A percentile compares a stretch with the other conserved stretches of the same genome.
phyloP scores from a whole-genome alignment of 1,139 yeast genomes.

The Pichia sp. region DNA sequence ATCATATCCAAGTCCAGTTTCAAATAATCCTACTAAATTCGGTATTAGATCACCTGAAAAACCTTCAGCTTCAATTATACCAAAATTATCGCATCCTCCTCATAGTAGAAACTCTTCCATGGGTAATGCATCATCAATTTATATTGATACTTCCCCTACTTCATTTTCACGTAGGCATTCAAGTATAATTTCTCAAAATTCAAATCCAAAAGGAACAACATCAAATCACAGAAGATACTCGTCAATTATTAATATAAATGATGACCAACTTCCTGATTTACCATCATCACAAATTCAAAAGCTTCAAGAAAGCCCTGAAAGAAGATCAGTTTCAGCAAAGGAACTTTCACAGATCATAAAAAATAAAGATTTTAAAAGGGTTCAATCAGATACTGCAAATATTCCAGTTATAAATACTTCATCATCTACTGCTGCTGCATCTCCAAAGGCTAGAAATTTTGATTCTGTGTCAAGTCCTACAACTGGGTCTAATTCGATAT shows the following conservation, averaged over 20 bases:
- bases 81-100: constrained; percentile 7
- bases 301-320: constrained; percentile 21
- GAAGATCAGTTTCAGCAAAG: constrained; percentile 36
- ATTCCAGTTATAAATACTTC: too few species aligned
- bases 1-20: constrained; percentile 41
- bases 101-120: constrained; percentile 25
- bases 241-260: constrained; percentile 7
- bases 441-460: constrained; percentile 6
- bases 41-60: constrained; percentile 24
- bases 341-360: constrained; percentile 25
- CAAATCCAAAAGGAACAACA: not conserved
- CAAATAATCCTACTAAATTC: constrained; percentile 26
- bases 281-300: too few species aligned
- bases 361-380: constrained; percentile 20
- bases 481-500: not conserved
- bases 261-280: not conserved
- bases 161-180: constrained; percentile 8
- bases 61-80: constrained; percentile 6
- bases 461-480: not conserved
- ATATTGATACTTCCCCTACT: constrained; percentile 18
- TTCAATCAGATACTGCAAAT: constrained; percentile 17
- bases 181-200: constrained; percentile 4
- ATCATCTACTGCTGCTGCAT: too few species aligned
- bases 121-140: constrained; percentile 28
- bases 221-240: constrained; percentile 19